Evolutionary conservation across 2,329 filamentous ascomycete genomes (phyloP), one percentile per base, ranked within the genome.

Genomic region (Thelonectria rubi): DNA sequence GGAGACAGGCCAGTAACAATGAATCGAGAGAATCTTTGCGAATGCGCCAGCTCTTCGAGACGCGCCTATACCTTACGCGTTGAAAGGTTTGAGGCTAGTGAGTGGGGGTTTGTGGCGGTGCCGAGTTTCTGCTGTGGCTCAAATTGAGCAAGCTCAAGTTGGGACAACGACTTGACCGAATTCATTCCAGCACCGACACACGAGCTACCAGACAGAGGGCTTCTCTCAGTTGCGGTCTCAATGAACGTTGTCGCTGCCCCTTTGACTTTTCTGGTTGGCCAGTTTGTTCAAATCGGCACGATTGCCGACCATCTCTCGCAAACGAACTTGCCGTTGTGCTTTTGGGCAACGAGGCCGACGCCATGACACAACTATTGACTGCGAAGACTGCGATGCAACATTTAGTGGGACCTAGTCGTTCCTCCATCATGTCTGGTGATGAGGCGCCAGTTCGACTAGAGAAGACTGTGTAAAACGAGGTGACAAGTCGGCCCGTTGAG

Each of bases 341-440:
- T 40, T 60, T 39, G 32, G 49, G 47, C 17, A 52, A 43, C 39
- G 26, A 43, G 15, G 11, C 52, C 58, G 52, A 51, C 52, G 58
- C 47, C 58, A 55, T 60, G 52, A 55, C 58, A 46, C 45, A 60
- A 55, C 15, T 40, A 40, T 55, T 37, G n/a, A 11, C 26, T 8
- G 34, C 30, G 47, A 43, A 18, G n/a, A 11, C 26, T 8, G 42
- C 21, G 42, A 43, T 30, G 32, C 56, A 60, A 60, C 58, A 46
- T 45, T 60, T 55, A 40, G 46, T 55, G 51, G 58, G 30, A 46
- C 57, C 45, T 60, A 26, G 42, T 21, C n/a, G 30, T 30, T 50
- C 24, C 42, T 14, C 34, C 15, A 17, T 40, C 15, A 34, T 52
- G 24, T 10, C 32, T 12, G 46, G 15, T 60, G 52, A 60, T 47